Evolutionary conservation across 169 alveolate genomes (phyloP).

Genomic region (Plasmodium sp.): DNA sequence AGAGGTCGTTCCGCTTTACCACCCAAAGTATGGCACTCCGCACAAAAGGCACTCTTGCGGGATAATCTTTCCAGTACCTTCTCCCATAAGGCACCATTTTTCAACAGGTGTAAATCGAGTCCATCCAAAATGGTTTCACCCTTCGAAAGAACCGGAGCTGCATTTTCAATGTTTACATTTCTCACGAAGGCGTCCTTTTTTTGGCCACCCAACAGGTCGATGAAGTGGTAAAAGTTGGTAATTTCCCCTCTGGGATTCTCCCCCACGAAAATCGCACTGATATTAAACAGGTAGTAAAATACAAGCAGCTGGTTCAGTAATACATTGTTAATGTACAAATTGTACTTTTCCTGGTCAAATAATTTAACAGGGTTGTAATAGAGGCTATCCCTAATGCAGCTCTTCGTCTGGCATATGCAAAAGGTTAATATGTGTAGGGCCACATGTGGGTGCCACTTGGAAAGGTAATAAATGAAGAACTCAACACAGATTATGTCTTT

Average conservation of each 20-base stretch:
- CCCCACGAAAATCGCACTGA: neutral
- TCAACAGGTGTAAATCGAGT: constrained; percentile 9
- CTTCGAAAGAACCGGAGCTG: neutral
- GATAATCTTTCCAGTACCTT: neutral
- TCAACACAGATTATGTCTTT: constrained; percentile 34
- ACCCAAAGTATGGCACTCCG: neutral
- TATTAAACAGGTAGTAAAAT: constrained; percentile 57
- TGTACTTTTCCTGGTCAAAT: constrained; percentile 72
- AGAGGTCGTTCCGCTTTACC: neutral
- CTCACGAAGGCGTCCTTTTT: constrained; percentile 17
- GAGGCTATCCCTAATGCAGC: constrained; percentile 24
- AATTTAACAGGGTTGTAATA: constrained; percentile 64
- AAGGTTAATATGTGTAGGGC: constrained; percentile 23
- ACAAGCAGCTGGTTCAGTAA: constrained; percentile 43
- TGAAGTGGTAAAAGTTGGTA: constrained; percentile 28
- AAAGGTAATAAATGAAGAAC: constrained; percentile 45
- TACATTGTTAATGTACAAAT: constrained; percentile 69
- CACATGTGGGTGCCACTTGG: constrained; percentile 16
- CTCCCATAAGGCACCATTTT: constrained; percentile 18
- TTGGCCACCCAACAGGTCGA: constrained; percentile 8
- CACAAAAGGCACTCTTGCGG: neutral
- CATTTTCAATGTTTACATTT: neutral
- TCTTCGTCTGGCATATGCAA: constrained; percentile 66
- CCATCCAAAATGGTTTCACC: neutral
- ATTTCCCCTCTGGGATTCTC: neutral